A percentile compares a stretch with the other conserved stretches of the same genome.
Evolutionary conservation across 1,139 yeast species (phyloP).

Genomic region (Saccharomyces uvarum): DNA sequence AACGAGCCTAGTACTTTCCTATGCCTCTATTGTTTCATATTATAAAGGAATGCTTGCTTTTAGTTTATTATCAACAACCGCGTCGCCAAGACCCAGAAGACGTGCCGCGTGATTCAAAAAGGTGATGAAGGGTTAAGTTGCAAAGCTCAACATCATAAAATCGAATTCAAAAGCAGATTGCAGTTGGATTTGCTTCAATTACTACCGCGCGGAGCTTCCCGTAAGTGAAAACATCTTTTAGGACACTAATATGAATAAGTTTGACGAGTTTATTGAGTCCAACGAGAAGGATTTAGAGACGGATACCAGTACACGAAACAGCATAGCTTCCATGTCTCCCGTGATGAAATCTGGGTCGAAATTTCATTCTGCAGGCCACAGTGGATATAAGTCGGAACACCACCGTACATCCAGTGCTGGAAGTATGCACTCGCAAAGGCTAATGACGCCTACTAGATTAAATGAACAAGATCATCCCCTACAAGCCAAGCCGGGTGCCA

Average conservation of each 20-base stretch:
- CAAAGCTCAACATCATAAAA: background rate
- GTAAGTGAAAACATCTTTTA: background rate
- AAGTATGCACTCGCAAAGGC: slow-evolving; percentile 5
- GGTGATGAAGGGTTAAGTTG: background rate
- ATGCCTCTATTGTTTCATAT: background rate
- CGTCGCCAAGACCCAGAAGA: background rate
- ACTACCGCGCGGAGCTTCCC: background rate
- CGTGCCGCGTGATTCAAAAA: slow-evolving; percentile 1
- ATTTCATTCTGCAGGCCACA: background rate
- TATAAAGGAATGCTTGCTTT: background rate
- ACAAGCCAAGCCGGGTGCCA: background rate
- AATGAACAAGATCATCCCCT: slow-evolving; percentile 13
- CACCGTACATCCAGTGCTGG: background rate
- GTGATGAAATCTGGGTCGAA: background rate
- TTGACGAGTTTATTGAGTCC: slow-evolving; percentile 25
- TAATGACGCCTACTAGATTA: slow-evolving; percentile 11
- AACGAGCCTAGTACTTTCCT: background rate
- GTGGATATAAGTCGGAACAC: background rate
- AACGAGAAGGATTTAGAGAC: slow-evolving; percentile 20
- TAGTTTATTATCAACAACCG: background rate
- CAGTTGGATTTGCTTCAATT: background rate
- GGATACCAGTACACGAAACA: slow-evolving; percentile 22
- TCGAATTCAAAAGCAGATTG: background rate
- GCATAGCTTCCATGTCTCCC: slow-evolving; percentile 6
- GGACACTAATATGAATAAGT: slow-evolving; percentile 15